Conservation (phyloP, 1,284 basidiomycete species). For the Fomitopsis betulina region DNA sequence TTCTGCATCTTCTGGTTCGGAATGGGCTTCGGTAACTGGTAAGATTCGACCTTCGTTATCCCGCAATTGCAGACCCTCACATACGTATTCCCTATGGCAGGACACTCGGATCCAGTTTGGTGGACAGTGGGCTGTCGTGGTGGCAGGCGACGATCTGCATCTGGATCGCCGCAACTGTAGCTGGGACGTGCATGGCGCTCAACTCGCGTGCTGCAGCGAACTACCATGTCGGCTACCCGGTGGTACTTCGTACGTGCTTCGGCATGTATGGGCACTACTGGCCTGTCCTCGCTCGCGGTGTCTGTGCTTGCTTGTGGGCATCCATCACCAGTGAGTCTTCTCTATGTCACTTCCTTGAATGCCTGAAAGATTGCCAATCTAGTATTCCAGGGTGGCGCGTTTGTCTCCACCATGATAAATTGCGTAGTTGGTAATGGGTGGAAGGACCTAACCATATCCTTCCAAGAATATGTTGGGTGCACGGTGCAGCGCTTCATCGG, state of each 20-base stretch:
- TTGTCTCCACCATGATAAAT: conserved; percentile 31
- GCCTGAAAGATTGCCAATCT: conserved; percentile 2
- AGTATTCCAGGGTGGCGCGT: conserved; percentile 26
- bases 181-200: conserved; percentile 20
- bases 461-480: conserved; percentile 35
- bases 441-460: conserved; percentile 32
- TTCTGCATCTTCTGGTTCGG: conserved; percentile 24
- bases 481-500: conserved; percentile 26
- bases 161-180: conserved; percentile 25
- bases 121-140: conserved; percentile 30
- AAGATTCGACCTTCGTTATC: not conserved
- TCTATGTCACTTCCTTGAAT: not conserved
- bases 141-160: conserved; percentile 28
- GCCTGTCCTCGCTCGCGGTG: conserved; percentile 38
- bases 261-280: conserved; percentile 40
- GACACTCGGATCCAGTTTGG: conserved; percentile 21
- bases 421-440: conserved; percentile 38
- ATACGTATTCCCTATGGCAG: not conserved
- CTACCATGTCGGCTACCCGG: conserved; percentile 42
- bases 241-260: conserved; percentile 38
- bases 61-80: not conserved
- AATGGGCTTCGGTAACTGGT: conserved; percentile 23
- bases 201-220: conserved; percentile 39
- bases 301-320: conserved; percentile 41
- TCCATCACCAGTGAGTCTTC: conserved; percentile 24